Evolutionary conservation across 176 grass and related monocot species (phyloP), one percentile per base, ranked within the genome.

Genomic region (bread wheat (Triticum aestivum)): DNA sequence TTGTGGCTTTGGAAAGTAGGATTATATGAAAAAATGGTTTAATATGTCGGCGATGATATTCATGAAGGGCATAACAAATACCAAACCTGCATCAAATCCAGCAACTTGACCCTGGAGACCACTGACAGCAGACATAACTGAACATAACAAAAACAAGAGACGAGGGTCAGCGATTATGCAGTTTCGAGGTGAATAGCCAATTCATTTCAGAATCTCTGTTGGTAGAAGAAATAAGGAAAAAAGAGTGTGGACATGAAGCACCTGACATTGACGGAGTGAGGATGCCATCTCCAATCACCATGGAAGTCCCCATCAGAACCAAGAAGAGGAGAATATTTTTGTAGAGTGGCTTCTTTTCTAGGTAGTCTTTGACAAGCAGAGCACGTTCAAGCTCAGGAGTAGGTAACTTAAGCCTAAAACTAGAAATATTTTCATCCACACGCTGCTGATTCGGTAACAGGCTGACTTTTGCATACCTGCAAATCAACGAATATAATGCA

Each of bases 231-330:
- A 85, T 12, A 56, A 84, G 9, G 62, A 81, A 6, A 33, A 84
- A 45, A 85, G 33, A 73, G 8, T 17, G 27, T 64, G 21, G 64
- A 9, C 37, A 88, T 68, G 62, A 86, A 82, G 63, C 82, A 99
- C 97, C 97, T 89, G 94, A 99, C 97, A 99, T 96, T 34, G 97
- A 91, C 59, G 97, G 97, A 84, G 97, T 99, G 86, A 99, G 97
- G 91, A 99, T 99, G 39, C 97, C 92, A 69, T 99, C 97, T 63
- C 97, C 97, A 52, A 99, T 99, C 72, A 99, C 87, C 97, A 99
- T 99, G 42, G 97, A 99, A 13, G 97, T 96, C 45, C 97, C 97
- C 79, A 91, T 99, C 72, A 99, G 79, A 86, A 99, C 94, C 85
- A 99, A 91, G 83, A 99, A 86, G n/a, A 99, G 83, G 32, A 99